phyloP scores from a whole-genome alignment of 805 yeast species.

The Candida fluviatilis region DNA sequence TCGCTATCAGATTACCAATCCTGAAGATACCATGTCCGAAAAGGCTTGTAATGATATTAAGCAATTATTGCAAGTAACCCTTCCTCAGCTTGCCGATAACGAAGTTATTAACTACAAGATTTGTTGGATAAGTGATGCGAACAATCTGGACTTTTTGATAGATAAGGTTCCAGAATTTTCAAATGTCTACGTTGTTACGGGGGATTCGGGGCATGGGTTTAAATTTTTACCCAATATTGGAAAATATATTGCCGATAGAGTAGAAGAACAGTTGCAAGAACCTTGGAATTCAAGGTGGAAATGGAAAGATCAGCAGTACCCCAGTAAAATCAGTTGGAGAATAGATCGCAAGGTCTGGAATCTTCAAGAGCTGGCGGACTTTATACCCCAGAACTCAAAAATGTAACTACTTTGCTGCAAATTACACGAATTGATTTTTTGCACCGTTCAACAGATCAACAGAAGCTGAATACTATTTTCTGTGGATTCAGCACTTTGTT shows the following conservation, averaged over 20 bases:
- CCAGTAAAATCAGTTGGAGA: neutral
- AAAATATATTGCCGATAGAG: slow-evolving; percentile 10
- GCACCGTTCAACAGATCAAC: too few species aligned
- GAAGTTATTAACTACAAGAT: slow-evolving; percentile 12
- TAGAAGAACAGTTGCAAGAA: slow-evolving; percentile 7
- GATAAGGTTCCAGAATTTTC: slow-evolving; percentile 26
- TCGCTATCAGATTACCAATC: slow-evolving; percentile 21
- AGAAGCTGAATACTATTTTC: too few species aligned
- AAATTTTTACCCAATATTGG: slow-evolving; percentile 35
- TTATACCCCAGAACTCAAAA: neutral
- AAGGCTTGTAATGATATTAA: slow-evolving; percentile 22
- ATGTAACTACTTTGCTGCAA: too few species aligned
- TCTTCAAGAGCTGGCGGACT: neutral
- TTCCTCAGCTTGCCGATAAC: slow-evolving; percentile 34
- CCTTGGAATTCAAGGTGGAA: slow-evolving; percentile 8
- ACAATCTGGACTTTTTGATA: slow-evolving; percentile 30
- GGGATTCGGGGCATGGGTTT: slow-evolving; percentile 39
- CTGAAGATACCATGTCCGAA: slow-evolving; percentile 30
- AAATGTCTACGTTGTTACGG: slow-evolving; percentile 28
- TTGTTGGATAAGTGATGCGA: slow-evolving; percentile 33
- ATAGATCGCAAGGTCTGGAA: neutral
- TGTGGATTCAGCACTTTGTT: too few species aligned
- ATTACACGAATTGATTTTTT: too few species aligned
- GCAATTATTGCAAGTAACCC: slow-evolving; percentile 20
- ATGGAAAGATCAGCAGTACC: slow-evolving; percentile 11